Evolutionary conservation across 257 asterid genomes (phyloP).

Genomic region (Henckelia pumila): DNA sequence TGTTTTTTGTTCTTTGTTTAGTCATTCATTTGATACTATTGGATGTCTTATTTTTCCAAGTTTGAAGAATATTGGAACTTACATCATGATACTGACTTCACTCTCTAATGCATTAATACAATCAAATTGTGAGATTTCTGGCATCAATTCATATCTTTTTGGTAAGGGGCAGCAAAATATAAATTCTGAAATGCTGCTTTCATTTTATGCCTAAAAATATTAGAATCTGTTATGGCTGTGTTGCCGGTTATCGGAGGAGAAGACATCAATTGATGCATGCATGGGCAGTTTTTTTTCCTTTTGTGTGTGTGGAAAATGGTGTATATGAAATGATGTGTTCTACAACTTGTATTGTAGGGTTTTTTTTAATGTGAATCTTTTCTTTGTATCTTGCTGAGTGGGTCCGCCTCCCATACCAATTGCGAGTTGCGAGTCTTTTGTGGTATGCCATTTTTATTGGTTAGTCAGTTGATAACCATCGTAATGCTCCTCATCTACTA

Average conservation of each 20-base stretch:
- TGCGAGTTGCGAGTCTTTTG: neutral
- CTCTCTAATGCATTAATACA: neutral
- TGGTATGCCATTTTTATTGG: neutral
- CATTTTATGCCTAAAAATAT: slow-evolving; percentile 10
- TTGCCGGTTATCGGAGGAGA: neutral
- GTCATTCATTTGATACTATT: neutral
- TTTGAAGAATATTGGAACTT: slow-evolving; percentile 2
- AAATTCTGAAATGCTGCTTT: slow-evolving; percentile 2
- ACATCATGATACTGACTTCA: slow-evolving; percentile 18
- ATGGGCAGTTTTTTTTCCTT: too few relatives aligned
- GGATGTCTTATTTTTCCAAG: neutral
- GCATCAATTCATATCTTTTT: neutral
- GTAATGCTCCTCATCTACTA: neutral
- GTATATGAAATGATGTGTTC: neutral
- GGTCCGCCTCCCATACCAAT: neutral
- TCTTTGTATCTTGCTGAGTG: neutral
- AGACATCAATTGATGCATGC: neutral
- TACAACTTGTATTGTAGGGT: neutral
- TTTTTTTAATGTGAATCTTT: too few relatives aligned
- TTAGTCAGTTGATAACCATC: neutral
- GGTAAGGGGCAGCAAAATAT: neutral
- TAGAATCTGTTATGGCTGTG: neutral
- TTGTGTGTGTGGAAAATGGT: neutral
- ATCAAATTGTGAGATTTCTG: slow-evolving; percentile 13
- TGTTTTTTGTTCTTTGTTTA: slow-evolving; percentile 18